These are phyloP conservation scores for Aspergillus jensenii DNA, from an alignment of 2,329 filamentous ascomycete genomes.

Conservation along the genomic window DNA sequence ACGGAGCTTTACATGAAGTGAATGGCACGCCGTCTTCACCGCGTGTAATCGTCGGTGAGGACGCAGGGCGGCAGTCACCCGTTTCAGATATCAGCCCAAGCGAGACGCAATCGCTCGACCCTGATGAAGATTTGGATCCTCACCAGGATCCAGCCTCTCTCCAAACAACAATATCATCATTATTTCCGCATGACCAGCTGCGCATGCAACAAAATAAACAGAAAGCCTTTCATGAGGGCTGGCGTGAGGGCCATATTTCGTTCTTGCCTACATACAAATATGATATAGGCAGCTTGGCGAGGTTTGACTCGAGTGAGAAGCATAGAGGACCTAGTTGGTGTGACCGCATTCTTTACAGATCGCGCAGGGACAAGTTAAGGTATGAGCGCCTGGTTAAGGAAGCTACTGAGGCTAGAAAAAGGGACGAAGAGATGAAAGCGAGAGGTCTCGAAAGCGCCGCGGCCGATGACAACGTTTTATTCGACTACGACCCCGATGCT, in stretches of 20 bases:
- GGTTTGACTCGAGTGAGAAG: slow-evolving; percentile 96
- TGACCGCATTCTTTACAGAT: slow-evolving; percentile 86
- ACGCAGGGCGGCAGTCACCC: slow-evolving; percentile 6
- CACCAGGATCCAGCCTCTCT: slow-evolving; percentile 80
- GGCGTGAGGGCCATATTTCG: slow-evolving; percentile 81
- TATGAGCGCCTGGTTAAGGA: slow-evolving; percentile 66
- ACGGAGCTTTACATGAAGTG: slow-evolving; percentile 32
- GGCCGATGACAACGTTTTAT: slow-evolving; percentile 80
- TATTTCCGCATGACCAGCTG: slow-evolving; percentile 89
- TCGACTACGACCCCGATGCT: slow-evolving; percentile 83
- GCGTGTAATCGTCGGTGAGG: slow-evolving; percentile 10
- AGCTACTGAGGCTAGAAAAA: slow-evolving; percentile 65
- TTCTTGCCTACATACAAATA: slow-evolving; percentile 98
- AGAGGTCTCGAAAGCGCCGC: slow-evolving; percentile 71
- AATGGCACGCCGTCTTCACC: slow-evolving; percentile 23
- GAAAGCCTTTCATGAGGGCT: slow-evolving; percentile 88
- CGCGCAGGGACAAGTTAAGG: slow-evolving; percentile 65
- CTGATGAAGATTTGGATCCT: slow-evolving; percentile 67
- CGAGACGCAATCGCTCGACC: slow-evolving; percentile 15
- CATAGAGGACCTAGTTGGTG: slow-evolving; percentile 93
- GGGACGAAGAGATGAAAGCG: slow-evolving; percentile 81
- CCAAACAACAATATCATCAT: slow-evolving; percentile 81
- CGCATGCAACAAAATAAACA: slow-evolving; percentile 68
- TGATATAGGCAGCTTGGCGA: slow-evolving; percentile 85
- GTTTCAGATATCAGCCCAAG: background rate